Base-by-base conservation (phyloP, 352 stramenopile species). In the Phytophthora pistaciae region DNA sequence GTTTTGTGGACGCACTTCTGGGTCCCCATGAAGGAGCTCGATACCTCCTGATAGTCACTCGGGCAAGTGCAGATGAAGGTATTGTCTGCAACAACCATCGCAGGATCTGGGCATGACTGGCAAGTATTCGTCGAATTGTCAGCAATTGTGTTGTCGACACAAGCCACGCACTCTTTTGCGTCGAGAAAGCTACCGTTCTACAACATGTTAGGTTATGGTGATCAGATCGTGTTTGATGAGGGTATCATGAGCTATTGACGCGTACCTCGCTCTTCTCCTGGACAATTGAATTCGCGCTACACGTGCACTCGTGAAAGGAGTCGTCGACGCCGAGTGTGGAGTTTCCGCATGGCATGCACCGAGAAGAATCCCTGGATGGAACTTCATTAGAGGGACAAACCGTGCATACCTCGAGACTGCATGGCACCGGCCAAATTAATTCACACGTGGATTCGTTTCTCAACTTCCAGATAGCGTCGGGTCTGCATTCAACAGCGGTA, bases 381-480 rank as follows among this genome's bases (percentile, higher is more conserved):
- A 83, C 85, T 58, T 82, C 68, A 9, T 72, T 65, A 0, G 40
- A 29, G 13, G 72, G 66, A 64, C 87, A 94, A 6, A 18, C 64
- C 8, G 68, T 65, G 54, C 87, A 94, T 5, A 54, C n/a, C 0
- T 85, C 36, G 14, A 79, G 55, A 53, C 74, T 91, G 61, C 87
- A 93, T 2, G 87, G 84, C 3, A 74, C 82, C 9, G 87, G 87
- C 87, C 87, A 94, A 10, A 78, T 88, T 9, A 85, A 80, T 23
- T 80, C 75, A 36, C 87, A 94, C 0, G 42, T 60, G 8, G 72
- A 68, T 29, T 88, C 74, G 0, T 74, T 64, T 46, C 79, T 65
- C 25, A 56, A 29, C 18, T 70, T 61, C 58, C 44, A 53, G 31
- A 87, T 74, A 16, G 77, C 50, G 7, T 53, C 58, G 4, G 57